phyloP scores from a whole-genome alignment of 345 rosid genomes.

The Mercurialis annua region DNA sequence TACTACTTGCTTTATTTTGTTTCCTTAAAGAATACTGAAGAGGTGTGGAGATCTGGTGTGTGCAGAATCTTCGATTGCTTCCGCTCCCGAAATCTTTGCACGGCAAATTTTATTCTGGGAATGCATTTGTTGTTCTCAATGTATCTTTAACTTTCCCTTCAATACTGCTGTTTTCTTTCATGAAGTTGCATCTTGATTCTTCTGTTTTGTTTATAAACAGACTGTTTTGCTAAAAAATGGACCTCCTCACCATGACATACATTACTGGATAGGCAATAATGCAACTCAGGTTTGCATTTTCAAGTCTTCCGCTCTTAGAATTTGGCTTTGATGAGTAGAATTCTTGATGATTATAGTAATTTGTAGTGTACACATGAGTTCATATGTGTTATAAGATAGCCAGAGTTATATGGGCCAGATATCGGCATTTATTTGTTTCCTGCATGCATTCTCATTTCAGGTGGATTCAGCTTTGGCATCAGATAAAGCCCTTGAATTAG shows the following conservation, averaged over 20 bases:
- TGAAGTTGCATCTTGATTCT: neutral
- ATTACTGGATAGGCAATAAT: constrained; percentile 79
- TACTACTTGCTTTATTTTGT: neutral
- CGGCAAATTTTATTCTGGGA: constrained; percentile 73
- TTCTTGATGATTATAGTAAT: neutral
- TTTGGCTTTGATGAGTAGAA: neutral
- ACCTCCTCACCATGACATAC: constrained; percentile 57
- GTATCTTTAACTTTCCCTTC: constrained; percentile 36
- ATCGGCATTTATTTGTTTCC: constrained; percentile 3
- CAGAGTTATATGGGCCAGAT: neutral
- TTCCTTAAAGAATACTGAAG: constrained; percentile 31
- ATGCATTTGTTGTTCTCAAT: constrained; percentile 57
- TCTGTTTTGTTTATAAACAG: constrained; percentile 39
- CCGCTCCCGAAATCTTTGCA: constrained; percentile 51
- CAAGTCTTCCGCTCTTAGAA: neutral
- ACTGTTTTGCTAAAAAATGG: constrained; percentile 52
- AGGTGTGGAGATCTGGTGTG: constrained; percentile 81
- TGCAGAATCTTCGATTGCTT: constrained; percentile 48
- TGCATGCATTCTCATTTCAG: constrained; percentile 44
- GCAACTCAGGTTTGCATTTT: constrained; percentile 47
- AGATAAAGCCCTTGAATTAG: constrained; percentile 73
- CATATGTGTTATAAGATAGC: neutral
- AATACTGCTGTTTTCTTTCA: neutral
- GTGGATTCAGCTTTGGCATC: constrained; percentile 62
- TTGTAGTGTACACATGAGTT: neutral